These are phyloP conservation scores for Gnetum montanum DNA, from an alignment of 75 land plant species.

Conservation along the genomic window DNA sequence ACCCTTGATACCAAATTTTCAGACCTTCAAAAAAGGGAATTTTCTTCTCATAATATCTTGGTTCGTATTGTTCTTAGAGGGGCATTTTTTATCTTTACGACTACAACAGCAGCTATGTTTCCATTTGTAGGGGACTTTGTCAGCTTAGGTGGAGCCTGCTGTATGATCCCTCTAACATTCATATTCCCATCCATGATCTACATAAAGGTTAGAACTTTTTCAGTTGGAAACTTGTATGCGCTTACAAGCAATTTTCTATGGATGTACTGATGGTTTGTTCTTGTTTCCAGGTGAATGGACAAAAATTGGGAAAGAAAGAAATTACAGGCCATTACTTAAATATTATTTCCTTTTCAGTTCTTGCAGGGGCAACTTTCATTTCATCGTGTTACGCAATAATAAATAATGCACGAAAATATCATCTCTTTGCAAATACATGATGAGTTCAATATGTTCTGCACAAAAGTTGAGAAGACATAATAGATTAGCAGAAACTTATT, in stretches of 20 bases:
- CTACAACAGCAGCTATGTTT: constrained; percentile 26
- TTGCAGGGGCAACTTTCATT: constrained; percentile 17
- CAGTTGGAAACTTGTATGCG: not conserved
- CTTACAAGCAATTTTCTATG: not conserved
- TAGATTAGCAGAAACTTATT: no score
- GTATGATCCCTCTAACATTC: constrained; percentile 28
- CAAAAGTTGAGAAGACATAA: no score
- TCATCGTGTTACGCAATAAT: constrained; percentile 29
- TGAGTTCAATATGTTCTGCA: no score
- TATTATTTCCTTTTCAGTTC: constrained; percentile 17
- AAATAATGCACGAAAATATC: constrained; percentile 19
- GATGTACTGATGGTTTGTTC: not conserved
- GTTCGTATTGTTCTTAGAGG: constrained; percentile 20
- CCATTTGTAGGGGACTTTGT: constrained; percentile 60
- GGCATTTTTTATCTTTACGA: constrained; percentile 14
- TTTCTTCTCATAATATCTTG: constrained; percentile 15
- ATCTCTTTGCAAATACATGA: constrained; percentile 35
- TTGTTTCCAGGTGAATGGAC: constrained; percentile 26
- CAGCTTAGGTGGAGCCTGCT: constrained; percentile 28
- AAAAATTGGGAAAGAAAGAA: constrained; percentile 4
- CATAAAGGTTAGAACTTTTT: constrained; percentile 20
- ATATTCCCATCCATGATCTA: constrained; percentile 36
- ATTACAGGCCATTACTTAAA: constrained; percentile 36
- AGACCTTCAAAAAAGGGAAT: constrained; percentile 10
- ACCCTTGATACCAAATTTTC: constrained; percentile 31